Evolutionary conservation across 305 asterid species (phyloP), one percentile per base, ranked within the genome.

Genomic region (Stenogyne calaminthoides): DNA sequence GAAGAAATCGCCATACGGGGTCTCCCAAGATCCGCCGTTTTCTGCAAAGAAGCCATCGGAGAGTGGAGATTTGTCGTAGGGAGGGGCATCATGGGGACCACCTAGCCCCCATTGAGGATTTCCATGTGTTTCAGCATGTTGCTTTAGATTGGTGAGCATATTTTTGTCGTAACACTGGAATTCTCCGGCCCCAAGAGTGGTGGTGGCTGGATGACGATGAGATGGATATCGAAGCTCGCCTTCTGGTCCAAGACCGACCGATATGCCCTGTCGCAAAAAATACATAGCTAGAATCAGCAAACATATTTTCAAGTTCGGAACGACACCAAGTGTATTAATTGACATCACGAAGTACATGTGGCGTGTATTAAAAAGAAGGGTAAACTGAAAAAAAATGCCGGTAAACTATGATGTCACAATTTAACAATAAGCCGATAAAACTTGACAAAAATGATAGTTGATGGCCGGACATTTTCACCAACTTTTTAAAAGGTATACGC

Each of bases 171-270:
- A 87, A 66, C 98, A 93, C 78, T 93, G 98, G 82, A 93, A 93
- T 67, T 88, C 98, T 49, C 97, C 97, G 0, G 88, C 87, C 8
- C 96, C 89, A 0, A 0, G 20, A 49, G 14, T 74, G 61, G 16
- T 34, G 65, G 81, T 76, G 19, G 75, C n/a, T 9, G 79, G 61
- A 27, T 18, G 47, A 74, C 75, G 91, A 42, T 84, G 79, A 58
- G 91, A 91, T 59, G 98, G 97, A 71, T 91, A 93, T 1, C 89
- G 83, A 2, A 93, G 96, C 84, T 89, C 97, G 2, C 97, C 97
- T 60, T 88, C 87, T 9, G 98, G 98, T 46, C 98, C 98, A 0
- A 93, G 88, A 57, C 98, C 92, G 29, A 89, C 36, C 6, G 96
- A 86, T 67, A 93, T 29, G 9, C 91, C 92, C 98, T 93, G 82